These are phyloP conservation scores for Hymenoscyphus scutula DNA, from an alignment of 2,329 filamentous ascomycete species.

Conservation along the genomic window DNA sequence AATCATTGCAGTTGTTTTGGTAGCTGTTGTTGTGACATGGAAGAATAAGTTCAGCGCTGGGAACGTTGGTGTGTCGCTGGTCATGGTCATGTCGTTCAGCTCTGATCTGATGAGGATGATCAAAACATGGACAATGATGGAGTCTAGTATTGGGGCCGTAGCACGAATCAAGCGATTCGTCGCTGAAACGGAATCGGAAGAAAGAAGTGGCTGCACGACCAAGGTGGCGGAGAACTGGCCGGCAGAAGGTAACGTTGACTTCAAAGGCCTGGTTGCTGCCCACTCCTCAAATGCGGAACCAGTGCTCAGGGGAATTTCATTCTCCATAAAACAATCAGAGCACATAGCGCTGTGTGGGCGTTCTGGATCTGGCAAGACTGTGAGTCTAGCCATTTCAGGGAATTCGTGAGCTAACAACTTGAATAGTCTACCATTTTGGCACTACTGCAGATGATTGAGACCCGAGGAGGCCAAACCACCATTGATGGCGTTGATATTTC, in stretches of 20 bases:
- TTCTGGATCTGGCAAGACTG: neutral
- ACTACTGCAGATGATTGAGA: neutral
- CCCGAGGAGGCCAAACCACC: neutral
- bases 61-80: neutral
- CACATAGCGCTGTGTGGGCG: constrained; percentile 1
- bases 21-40: neutral
- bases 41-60: neutral
- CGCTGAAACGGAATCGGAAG: too few relatives aligned
- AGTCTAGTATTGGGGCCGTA: neutral
- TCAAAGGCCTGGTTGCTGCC: too few relatives aligned
- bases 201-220: too few relatives aligned
- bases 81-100: neutral
- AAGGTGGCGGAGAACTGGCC: too few relatives aligned
- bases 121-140: constrained; percentile 2
- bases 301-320: neutral
- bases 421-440: neutral
- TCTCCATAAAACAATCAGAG: neutral
- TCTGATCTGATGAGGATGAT: neutral
- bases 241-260: too few relatives aligned
- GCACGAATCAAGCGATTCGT: neutral
- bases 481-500: neutral
- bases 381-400: too few relatives aligned
- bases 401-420: too few relatives aligned
- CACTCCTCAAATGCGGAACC: neutral
- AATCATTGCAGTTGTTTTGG: constrained; percentile 18